Conservation (phyloP, 306 rosid species). For the Glycine soja region DNA sequence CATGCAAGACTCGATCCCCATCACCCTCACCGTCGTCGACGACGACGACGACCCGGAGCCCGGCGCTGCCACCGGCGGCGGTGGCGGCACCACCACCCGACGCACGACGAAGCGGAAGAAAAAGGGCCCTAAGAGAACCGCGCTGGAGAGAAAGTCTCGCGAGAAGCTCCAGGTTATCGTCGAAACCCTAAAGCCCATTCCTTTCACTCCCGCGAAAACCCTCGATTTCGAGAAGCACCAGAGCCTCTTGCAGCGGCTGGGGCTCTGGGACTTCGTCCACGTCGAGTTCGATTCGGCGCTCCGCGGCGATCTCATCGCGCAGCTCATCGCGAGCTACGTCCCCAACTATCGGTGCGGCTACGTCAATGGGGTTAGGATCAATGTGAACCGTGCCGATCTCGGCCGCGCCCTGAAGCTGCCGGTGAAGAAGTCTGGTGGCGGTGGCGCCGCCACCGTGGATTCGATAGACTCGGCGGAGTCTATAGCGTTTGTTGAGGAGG, state of each 20-base stretch:
- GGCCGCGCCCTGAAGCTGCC: conserved; percentile 81
- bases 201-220: conserved; percentile 64
- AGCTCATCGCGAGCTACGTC: conserved; percentile 65
- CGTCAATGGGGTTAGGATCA: conserved; percentile 57
- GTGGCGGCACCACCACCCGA: conserved; percentile 35
- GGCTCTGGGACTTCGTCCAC: conserved; percentile 85
- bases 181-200: conserved; percentile 73
- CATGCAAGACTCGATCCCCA: conserved; percentile 25
- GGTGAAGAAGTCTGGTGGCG: conserved; percentile 45
- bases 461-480: conserved; percentile 52
- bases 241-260: conserved; percentile 71
- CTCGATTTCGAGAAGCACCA: conserved; percentile 70
- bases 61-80: background rate
- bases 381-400: conserved; percentile 72
- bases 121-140: conserved; percentile 44
- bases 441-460: background rate
- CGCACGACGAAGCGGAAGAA: conserved; percentile 58
- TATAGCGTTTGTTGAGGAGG: conserved; percentile 60
- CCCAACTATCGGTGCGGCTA: conserved; percentile 49
- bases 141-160: conserved; percentile 51
- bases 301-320: conserved; percentile 65
- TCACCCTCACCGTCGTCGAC: conserved; percentile 5
- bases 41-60: conserved; percentile 48
- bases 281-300: conserved; percentile 67
- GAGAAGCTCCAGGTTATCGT: conserved; percentile 63